Base-by-base conservation (phyloP, 1,284 basidiomycete species). In the Tilletia indica region DNA sequence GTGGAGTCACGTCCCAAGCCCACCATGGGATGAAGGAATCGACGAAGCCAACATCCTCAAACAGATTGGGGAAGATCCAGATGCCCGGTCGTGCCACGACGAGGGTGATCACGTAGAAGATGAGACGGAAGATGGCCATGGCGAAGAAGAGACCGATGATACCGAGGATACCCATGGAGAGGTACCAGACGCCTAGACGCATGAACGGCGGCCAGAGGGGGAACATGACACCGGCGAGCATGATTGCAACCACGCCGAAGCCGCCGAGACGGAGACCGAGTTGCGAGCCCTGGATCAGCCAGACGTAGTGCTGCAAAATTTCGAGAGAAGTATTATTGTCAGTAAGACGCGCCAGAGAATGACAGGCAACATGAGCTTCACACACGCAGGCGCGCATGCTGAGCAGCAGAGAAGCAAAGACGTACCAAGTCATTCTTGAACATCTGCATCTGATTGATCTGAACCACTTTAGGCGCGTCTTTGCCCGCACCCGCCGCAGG, bases 141-240 rank as follows among this genome's bases (percentile, higher is more conserved):
- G 86, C 93, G 82, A 99, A 94, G 87, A 99, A 96, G 74, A 93
- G 86, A 42, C 90, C 95, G 73, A 99, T 90, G 76, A 99, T 87
- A 36, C 93, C 93, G 38, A 99, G 88, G 80, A 94, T 91, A 48
- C 86, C 92, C 72, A 98, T 91, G 76, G 91, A 92, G 76, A 99
- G 87, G 85, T 99, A 99, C 92, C 93, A 98, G 69, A 97, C 96
- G 51, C 96, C 96, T 56, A 96, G 87, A n/a, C 96, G 88, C 88
- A 99, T 90, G 78, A 90, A 90, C 61, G 91, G 89, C 2, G 96
- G 96, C 96, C 97, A 99, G 16, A 99, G 89, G 0, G 96, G 96
- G 89, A 98, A 99, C 94, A 99, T 97, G 83, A 98, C 96, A 1
- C 93, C 95, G 0, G 92, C 95, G 61, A 99, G 90, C 88, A 99